Evolutionary conservation across 768 basidiomycete species (phyloP), one percentile per base, ranked within the genome.

Genomic region (Boletales sp.): DNA sequence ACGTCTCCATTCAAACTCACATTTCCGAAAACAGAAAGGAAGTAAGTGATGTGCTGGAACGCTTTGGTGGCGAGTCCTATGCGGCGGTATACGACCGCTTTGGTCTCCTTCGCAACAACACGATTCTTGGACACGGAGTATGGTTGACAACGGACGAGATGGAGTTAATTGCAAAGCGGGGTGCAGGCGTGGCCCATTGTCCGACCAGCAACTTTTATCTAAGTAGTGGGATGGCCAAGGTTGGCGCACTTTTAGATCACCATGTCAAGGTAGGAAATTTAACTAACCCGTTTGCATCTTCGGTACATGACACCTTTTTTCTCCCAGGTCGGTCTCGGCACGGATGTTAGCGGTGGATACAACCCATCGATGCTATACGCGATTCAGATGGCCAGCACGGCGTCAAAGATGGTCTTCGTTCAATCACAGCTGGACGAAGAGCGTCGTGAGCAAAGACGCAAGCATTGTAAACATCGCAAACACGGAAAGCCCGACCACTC

Each of bases 151-250:
- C 83, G 15, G 73, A 75, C 4, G 95, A 97, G 69, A 72, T 93
- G 51, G 73, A 78, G 33, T 70, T 95, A 19, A 81, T 97, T 55
- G 80, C 80, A 56, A 53, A 73, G 57, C 74, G 75, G 44, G 71
- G 74, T 8, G 83, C 87, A 1, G 94, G 94, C 9, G 75, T 98
- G 43, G 87, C 88, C 56, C 95, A 97, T 68, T 97, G 95, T 64
- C 94, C 95, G n/a, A 87, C 87, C 21, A 94, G 90, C 61, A 98
- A 97, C 67, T 89, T 95, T 66, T 89, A 95, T 70, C 64, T 98
- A 43, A 78, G 83, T 35, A 94, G 90, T 55, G 95, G 95, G 1
- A 75, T 90, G 28, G 87, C 94, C 2, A 81, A 79, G 14, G 80
- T 97, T 6, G 90, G 87, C 3, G 71, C 76, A 53, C 84, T 87